phyloP scores from a whole-genome alignment of 2,329 filamentous ascomycete genomes.

The Ascochyta rabiei region DNA sequence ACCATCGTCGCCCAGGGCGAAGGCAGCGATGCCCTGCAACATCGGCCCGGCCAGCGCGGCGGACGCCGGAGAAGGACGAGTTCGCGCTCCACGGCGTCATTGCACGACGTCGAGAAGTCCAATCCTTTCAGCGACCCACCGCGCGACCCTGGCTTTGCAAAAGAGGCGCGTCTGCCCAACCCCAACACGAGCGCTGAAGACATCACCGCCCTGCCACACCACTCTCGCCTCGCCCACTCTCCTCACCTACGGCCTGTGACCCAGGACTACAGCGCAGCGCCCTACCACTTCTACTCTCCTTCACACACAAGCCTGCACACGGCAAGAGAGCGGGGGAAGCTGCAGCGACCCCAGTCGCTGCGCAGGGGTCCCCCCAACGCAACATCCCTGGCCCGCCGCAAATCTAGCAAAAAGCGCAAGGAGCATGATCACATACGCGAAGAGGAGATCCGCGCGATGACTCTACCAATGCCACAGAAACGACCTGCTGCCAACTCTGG shows the following conservation, averaged over 20 bases:
- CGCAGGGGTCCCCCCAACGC: conserved; percentile 66
- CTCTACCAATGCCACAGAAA: conserved; percentile 67
- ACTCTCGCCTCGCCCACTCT: conserved; percentile 50
- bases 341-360: conserved; percentile 55
- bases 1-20: conserved; percentile 23
- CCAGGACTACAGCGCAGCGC: conserved; percentile 49
- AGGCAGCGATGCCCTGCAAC: conserved; percentile 34
- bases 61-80: conserved; percentile 38
- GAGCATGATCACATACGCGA: conserved; percentile 76
- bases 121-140: conserved; percentile 20
- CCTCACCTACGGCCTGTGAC: conserved; percentile 56
- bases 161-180: conserved; percentile 24
- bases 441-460: conserved; percentile 88
- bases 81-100: conserved; percentile 41
- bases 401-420: conserved; percentile 71
- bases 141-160: conserved; percentile 28
- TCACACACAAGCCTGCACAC: conserved; percentile 45
- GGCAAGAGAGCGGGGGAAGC: conserved; percentile 51
- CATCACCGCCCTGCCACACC: conserved; percentile 55
- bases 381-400: conserved; percentile 65
- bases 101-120: conserved; percentile 39
- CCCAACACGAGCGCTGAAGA: conserved; percentile 48
- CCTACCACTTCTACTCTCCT: conserved; percentile 52
- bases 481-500: conserved; percentile 66
- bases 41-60: conserved; percentile 35